Evolutionary conservation across 2,329 filamentous ascomycete species (phyloP).

Genomic region (Aspergillus hortae): DNA sequence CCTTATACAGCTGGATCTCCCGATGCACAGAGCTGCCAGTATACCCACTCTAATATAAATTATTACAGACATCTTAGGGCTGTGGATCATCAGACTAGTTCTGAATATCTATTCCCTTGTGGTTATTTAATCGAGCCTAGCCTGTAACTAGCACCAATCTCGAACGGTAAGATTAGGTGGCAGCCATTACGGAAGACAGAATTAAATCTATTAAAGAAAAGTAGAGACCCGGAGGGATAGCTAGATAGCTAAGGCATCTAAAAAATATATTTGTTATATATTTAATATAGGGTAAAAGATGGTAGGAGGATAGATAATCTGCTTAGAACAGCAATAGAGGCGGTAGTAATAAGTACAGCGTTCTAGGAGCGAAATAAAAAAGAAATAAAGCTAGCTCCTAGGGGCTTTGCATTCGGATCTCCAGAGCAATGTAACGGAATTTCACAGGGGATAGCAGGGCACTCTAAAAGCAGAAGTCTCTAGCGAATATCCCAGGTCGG

Average conservation of each 20-base stretch:
- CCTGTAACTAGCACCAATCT: not conserved
- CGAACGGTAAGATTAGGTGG: not conserved
- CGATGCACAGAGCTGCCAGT: not conserved
- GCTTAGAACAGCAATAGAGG: not conserved
- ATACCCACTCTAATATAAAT: conserved; percentile 1
- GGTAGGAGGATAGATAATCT: not conserved
- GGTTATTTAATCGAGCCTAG: conserved; percentile 1
- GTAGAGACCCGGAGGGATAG: conserved; percentile 1
- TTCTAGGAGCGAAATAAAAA: not conserved
- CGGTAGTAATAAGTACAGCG: not conserved
- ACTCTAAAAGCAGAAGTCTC: not conserved
- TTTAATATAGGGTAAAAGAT: not conserved
- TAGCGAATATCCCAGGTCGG: conserved; percentile 1
- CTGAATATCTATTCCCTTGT: not conserved
- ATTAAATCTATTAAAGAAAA: not conserved
- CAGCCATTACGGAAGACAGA: conserved; percentile 1
- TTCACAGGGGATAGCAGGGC: not conserved
- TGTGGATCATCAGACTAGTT: not conserved
- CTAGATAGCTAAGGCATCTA: not conserved
- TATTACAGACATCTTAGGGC: not conserved
- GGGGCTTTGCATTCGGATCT: conserved; percentile 4
- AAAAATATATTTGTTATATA: not conserved
- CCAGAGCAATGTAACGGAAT: conserved; percentile 7
- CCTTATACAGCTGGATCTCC: conserved; percentile 2
- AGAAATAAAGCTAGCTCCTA: not conserved